Conservation (phyloP, 2,329 filamentous ascomycete species). For the Colletotrichum orbiculare region DNA sequence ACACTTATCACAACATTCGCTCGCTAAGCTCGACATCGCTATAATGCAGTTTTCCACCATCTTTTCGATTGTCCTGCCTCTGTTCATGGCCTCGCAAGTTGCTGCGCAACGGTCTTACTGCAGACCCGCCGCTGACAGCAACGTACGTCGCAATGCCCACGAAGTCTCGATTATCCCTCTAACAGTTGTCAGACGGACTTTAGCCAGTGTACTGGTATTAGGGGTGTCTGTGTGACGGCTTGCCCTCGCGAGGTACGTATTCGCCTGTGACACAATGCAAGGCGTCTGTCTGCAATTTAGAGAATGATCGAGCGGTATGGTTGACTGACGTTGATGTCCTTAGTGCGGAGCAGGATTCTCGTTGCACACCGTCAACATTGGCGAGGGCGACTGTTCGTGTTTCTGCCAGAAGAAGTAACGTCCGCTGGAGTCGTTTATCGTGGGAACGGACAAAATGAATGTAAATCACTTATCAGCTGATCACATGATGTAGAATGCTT, state of each 20-base stretch:
- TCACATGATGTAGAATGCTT: too few relatives aligned
- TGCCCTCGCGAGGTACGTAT: not conserved
- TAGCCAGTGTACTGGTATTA: not conserved
- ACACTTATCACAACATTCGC: too few relatives aligned
- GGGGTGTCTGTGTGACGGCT: not conserved
- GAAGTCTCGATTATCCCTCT: not conserved
- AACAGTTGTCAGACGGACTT: not conserved
- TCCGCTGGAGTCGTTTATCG: too few relatives aligned
- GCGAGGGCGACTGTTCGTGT: not conserved
- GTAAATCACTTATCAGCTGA: too few relatives aligned
- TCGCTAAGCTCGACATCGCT: too few relatives aligned
- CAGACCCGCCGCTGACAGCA: not conserved
- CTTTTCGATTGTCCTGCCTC: not conserved
- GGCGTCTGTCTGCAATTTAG: not conserved
- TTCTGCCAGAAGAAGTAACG: not conserved
- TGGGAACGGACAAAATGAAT: too few relatives aligned
- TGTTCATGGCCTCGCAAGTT: not conserved
- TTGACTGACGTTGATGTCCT: not conserved
- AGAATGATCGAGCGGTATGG: not conserved
- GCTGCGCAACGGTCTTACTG: not conserved
- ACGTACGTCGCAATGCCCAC: not conserved
- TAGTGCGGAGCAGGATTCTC: not conserved
- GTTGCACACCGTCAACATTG: constrained; percentile 1
- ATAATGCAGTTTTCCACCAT: not conserved
- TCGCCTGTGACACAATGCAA: too few relatives aligned